Conservation (phyloP, 2,329 filamentous ascomycete species). For the Neopestalotiopsis clavispora region DNA sequence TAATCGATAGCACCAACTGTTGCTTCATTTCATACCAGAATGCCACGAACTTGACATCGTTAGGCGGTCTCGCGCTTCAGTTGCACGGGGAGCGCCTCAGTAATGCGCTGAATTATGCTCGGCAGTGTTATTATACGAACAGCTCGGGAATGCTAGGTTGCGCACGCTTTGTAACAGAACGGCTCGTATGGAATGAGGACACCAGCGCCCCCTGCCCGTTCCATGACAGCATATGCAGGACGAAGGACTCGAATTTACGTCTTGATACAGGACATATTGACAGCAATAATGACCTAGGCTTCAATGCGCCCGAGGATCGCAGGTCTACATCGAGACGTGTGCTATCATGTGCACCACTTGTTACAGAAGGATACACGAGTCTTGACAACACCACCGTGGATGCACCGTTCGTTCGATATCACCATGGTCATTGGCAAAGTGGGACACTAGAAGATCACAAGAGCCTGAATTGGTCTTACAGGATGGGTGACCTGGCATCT, state of each 20-base stretch:
- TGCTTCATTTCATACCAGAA: too few species aligned
- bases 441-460: neutral
- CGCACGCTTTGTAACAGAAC: conserved; percentile 23
- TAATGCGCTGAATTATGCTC: conserved; percentile 39
- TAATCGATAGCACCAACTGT: neutral
- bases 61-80: neutral
- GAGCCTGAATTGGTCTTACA: too few species aligned
- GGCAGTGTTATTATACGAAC: conserved; percentile 34
- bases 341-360: conserved; percentile 11
- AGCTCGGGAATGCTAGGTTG: conserved; percentile 24
- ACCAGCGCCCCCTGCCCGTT: conserved; percentile 17
- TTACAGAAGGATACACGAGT: conserved; percentile 6
- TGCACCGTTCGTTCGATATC: conserved; percentile 5
- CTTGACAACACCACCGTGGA: too few species aligned
- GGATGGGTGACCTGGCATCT: neutral
- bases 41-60: neutral
- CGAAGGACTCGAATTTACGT: neutral
- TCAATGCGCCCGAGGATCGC: conserved; percentile 10
- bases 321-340: conserved; percentile 6
- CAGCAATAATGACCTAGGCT: conserved; percentile 14
- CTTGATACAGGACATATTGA: conserved; percentile 11
- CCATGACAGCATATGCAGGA: neutral
- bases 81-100: conserved; percentile 4
- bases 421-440: conserved; percentile 4
- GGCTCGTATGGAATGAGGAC: conserved; percentile 26